A percentile compares a stretch with the other conserved stretches of the same genome.
phyloP scores from a whole-genome alignment of 768 basidiomycete genomes.

The Hebeloma cylindrosporum region DNA sequence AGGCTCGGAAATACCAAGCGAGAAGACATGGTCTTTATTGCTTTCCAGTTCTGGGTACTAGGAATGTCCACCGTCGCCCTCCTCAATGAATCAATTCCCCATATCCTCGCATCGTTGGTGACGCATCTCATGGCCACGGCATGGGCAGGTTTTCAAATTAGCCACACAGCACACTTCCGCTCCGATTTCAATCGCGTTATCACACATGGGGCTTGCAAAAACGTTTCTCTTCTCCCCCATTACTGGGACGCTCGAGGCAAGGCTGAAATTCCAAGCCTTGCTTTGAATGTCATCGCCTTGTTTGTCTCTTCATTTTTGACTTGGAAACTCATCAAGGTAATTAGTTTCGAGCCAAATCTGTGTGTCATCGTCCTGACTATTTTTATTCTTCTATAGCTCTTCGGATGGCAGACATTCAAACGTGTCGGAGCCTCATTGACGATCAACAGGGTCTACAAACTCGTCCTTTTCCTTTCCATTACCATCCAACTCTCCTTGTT shows the following conservation, averaged over 20 bases:
- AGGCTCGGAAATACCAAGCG: conserved; percentile 74
- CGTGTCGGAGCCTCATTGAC: conserved; percentile 73
- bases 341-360: conserved; percentile 2
- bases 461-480: conserved; percentile 68
- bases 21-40: conserved; percentile 75
- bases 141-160: conserved; percentile 72
- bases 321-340: conserved; percentile 74
- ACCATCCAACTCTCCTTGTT: conserved; percentile 75
- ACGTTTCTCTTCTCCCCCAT: conserved; percentile 50
- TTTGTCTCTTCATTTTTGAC: conserved; percentile 63
- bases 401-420: conserved; percentile 89
- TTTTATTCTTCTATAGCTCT: conserved; percentile 41
- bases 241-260: conserved; percentile 64
- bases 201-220: conserved; percentile 63
- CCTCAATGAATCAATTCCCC: conserved; percentile 79
- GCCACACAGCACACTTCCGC: conserved; percentile 57
- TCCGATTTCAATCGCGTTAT: conserved; percentile 54
- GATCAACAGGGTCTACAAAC: conserved; percentile 75
- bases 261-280: conserved; percentile 66
- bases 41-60: conserved; percentile 79
- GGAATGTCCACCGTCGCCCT: conserved; percentile 74
- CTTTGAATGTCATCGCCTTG: conserved; percentile 60
- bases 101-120: conserved; percentile 69
- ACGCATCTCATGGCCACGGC: conserved; percentile 73
- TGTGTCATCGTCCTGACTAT: not conserved